Conservation (phyloP, 306 rosid genomes). For the Pyrus pyrifolia region DNA sequence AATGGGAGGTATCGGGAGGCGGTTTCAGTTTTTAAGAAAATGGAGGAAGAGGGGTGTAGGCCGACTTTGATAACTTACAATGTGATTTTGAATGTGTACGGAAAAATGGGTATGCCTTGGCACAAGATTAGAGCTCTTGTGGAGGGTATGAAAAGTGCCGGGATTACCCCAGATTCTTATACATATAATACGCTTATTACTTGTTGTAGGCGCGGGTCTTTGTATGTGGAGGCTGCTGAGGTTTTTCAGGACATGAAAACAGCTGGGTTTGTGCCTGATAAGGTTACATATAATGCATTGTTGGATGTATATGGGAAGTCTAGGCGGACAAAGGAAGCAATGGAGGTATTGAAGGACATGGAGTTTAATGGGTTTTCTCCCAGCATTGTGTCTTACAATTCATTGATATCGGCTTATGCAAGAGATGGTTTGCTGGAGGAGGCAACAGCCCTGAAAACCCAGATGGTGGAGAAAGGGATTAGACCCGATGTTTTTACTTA, state of each 20-base stretch:
- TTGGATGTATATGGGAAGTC: slow-evolving; percentile 95
- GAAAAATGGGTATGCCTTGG: slow-evolving; percentile 96
- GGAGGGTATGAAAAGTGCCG: slow-evolving; percentile 44
- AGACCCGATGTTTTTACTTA: slow-evolving; percentile 80
- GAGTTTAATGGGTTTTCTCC: slow-evolving; percentile 61
- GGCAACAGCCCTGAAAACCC: slow-evolving; percentile 47
- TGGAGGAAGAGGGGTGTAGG: slow-evolving; percentile 61
- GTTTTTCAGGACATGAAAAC: slow-evolving; percentile 57
- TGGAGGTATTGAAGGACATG: slow-evolving; percentile 78
- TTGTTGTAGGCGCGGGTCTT: slow-evolving; percentile 69
- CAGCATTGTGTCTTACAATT: slow-evolving; percentile 58
- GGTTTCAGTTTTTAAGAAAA: slow-evolving; percentile 49
- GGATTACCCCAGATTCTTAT: slow-evolving; percentile 70
- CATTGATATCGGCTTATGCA: slow-evolving; percentile 72
- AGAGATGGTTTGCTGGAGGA: slow-evolving; percentile 77
- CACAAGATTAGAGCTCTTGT: slow-evolving; percentile 42
- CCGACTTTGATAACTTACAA: slow-evolving; percentile 79
- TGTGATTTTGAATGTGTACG: slow-evolving; percentile 71
- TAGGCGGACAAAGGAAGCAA: slow-evolving; percentile 64
- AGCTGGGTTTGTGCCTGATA: slow-evolving; percentile 58
- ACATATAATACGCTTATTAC: slow-evolving; percentile 79
- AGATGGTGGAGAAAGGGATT: slow-evolving; percentile 73
- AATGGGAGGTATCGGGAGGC: slow-evolving; percentile 75
- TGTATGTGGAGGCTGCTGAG: slow-evolving; percentile 57
- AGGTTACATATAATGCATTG: slow-evolving; percentile 72